Evolutionary conservation across 2,329 filamentous ascomycete genomes (phyloP), one percentile per base, ranked within the genome.

Genomic region (Xylaria sp.): DNA sequence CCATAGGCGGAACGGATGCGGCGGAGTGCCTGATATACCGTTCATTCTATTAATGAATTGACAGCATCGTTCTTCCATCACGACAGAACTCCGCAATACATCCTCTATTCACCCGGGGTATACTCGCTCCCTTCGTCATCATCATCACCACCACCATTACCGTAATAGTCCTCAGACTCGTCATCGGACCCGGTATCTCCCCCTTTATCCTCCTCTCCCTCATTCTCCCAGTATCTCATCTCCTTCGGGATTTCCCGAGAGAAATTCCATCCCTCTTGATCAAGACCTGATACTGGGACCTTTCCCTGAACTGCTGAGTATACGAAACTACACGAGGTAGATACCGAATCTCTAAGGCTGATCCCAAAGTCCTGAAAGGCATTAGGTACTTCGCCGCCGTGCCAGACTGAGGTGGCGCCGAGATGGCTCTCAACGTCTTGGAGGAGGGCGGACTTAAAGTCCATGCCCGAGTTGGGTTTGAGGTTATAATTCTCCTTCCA

Each of bases 361-460:
- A 62, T 62, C 3, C 50, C 50, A 4, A 54, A 27, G 9, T 36
- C 4, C 21, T 42, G 27, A 14, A 68, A 64, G 6, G 50, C 61
- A 12, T 64, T 68, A 4, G 50, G 61, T 7, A 57, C 54, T 8
- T 64, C 47, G 7, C 55, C 61, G 19, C 60, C 61, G 14, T 61
- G 32, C 60, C 61, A 68, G 24, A 64, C 39, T 4, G 56, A 68
- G 12, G 45, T 47, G 1, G 57, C 1, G 7, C 48, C 19, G 30
- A 64, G 64, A 45, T 64, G 36, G 3, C 11, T 5, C 4, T 32
- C 5, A 14, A 68, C 21, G 34, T 64, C 61, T 27, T 61, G 14
- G 4, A 64, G 27, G 17, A 68, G 17, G 32, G 61, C 65, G 21
- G 65, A 27, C 24, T 64, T 68, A 42, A 64, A 64, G 50, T 68